Conservation (phyloP, 345 rosid genomes). For the Rhodomyrtus tomentosa region DNA sequence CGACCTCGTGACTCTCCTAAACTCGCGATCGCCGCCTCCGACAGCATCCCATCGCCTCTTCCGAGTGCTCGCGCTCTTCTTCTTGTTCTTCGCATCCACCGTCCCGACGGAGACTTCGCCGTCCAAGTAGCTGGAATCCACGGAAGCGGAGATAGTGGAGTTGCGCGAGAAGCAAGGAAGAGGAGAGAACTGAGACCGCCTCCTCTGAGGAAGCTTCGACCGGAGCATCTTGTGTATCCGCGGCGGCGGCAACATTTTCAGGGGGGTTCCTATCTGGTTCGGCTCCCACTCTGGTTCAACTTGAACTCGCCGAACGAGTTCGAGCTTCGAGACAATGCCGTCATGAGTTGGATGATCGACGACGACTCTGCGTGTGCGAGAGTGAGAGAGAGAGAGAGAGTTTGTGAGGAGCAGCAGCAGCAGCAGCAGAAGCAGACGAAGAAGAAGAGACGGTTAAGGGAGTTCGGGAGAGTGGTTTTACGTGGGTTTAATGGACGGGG, state of each 20-base stretch:
- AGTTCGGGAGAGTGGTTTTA: neutral
- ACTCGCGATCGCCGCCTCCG: slow-evolving; percentile 11
- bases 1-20: slow-evolving; percentile 45
- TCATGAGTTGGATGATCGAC: neutral
- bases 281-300: neutral
- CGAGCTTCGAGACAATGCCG: neutral
- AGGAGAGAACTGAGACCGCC: slow-evolving; percentile 30
- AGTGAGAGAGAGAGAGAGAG: no score
- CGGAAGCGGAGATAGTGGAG: slow-evolving; percentile 14
- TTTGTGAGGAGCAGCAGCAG: neutral
- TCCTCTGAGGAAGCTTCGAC: slow-evolving; percentile 36
- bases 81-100: neutral
- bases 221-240: slow-evolving; percentile 36
- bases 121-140: slow-evolving; percentile 25
- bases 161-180: neutral
- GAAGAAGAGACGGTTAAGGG: neutral
- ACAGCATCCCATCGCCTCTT: slow-evolving; percentile 27
- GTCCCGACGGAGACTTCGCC: slow-evolving; percentile 14
- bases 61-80: slow-evolving; percentile 5
- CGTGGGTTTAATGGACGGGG: neutral
- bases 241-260: neutral
- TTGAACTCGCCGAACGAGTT: neutral
- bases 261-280: neutral
- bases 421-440: neutral
- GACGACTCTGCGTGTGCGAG: neutral